A percentile compares a stretch with the other conserved stretches of the same genome.
Evolutionary conservation across 2,329 filamentous ascomycete genomes (phyloP).

Genomic region (Fusarium sp.): DNA sequence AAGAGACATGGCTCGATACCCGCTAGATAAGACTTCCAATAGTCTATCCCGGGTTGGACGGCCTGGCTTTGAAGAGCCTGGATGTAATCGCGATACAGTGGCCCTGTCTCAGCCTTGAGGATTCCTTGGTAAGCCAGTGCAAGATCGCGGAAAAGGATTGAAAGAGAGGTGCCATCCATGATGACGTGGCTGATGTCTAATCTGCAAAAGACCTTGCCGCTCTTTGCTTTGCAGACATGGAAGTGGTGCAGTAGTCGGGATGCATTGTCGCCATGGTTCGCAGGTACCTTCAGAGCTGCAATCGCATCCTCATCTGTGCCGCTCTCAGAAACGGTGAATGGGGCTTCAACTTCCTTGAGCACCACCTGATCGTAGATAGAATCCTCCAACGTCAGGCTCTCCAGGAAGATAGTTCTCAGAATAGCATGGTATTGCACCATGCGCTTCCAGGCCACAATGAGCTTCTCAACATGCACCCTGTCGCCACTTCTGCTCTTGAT

Average conservation of each 20-base stretch:
- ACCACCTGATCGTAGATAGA: constrained; percentile 59
- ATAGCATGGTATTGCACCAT: constrained; percentile 54
- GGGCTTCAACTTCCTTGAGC: constrained; percentile 39
- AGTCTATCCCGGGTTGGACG: constrained; percentile 6
- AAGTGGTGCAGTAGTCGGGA: constrained; percentile 19
- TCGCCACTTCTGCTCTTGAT: constrained; percentile 31
- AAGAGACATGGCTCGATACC: constrained; percentile 33
- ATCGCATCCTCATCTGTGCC: constrained; percentile 22
- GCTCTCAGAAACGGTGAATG: constrained; percentile 7
- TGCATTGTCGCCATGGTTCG: not conserved
- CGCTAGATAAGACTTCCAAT: constrained; percentile 25
- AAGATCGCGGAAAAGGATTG: constrained; percentile 34
- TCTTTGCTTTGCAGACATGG: constrained; percentile 32
- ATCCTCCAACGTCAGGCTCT: constrained; percentile 54
- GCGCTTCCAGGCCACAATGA: constrained; percentile 49
- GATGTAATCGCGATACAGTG: constrained; percentile 30
- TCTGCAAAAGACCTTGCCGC: constrained; percentile 35
- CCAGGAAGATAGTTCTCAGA: constrained; percentile 58
- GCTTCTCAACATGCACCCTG: constrained; percentile 27
- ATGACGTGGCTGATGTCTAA: constrained; percentile 36
- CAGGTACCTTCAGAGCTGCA: not conserved
- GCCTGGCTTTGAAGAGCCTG: constrained; percentile 10
- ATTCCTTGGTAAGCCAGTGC: constrained; percentile 13
- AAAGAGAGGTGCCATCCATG: constrained; percentile 36
- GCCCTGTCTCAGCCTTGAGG: constrained; percentile 8